Evolutionary conservation across 2,329 filamentous ascomycete species (phyloP), one percentile per base, ranked within the genome.

Genomic region (Metarhizium rileyi): DNA sequence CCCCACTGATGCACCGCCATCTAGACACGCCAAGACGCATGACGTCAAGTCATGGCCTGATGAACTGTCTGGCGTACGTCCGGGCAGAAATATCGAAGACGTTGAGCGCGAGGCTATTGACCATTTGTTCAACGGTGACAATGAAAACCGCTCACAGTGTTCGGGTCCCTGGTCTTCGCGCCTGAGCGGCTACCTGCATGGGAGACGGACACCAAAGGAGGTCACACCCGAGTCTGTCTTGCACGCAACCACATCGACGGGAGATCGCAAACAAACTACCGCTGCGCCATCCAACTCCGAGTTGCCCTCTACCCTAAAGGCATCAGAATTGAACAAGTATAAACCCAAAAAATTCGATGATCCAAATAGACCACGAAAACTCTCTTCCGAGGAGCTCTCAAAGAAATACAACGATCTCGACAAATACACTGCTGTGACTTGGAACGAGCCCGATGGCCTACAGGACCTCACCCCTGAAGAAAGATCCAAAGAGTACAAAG

Each of bases 291-390:
- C 28, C 16, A 46, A 23, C 4, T 23, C 78, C 78, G 3, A 80
- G 82, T 51, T 80, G 77, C 16, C 81, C 81, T 53, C 71, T 20
- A 5, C 46, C 22, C 22, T 35, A 14, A 42, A 42, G 28, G 10
- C 26, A 30, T 28, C 45, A 0, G 66, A 71, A 49, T 59, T 70
- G 9, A 49, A 59, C 45, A 58, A 65, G 22, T 67, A 69, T 52
- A 60, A 61, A 0, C 53, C 63, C 6, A 51, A 59, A 22, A 57
- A 56, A 23, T 55, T 63, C 36, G 63, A 66, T 22, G 53, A 63
- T 5, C 61, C 63, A 5, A 53, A 59, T 9, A 50, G 59, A 2
- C 50, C 62, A 16, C 59, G 51, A 26, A 53, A 57, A 35, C 51
- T 58, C 47, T 64, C 58, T 14, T 48, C 60, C 1, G 63, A 66